Evolutionary conservation across 1,139 yeast genomes (phyloP).

Genomic region (Sugiyamaella neomexicana): DNA sequence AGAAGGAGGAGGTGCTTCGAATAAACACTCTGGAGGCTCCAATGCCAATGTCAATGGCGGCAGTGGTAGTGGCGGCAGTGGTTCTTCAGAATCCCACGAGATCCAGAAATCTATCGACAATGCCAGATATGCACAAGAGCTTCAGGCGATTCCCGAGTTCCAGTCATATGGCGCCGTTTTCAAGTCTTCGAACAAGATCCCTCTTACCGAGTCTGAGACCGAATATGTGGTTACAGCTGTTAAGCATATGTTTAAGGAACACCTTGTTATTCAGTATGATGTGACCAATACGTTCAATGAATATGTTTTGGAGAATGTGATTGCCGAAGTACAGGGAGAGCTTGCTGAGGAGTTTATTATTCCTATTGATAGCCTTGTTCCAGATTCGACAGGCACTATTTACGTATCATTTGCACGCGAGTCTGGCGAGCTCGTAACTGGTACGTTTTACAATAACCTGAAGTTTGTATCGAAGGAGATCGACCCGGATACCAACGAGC

Average conservation of each 20-base stretch:
- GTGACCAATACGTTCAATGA: slow-evolving; percentile 83
- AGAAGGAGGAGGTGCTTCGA: slow-evolving; percentile 13
- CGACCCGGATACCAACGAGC: slow-evolving; percentile 67
- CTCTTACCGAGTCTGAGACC: slow-evolving; percentile 88
- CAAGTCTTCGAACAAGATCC: slow-evolving; percentile 65
- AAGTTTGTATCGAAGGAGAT: slow-evolving; percentile 79
- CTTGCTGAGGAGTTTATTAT: slow-evolving; percentile 71
- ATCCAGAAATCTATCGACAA: slow-evolving; percentile 41
- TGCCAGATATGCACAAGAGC: slow-evolving; percentile 66
- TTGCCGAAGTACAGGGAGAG: slow-evolving; percentile 61
- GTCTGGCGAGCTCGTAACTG: slow-evolving; percentile 44
- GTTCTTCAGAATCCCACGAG: slow-evolving; percentile 43
- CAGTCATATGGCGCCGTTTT: slow-evolving; percentile 69
- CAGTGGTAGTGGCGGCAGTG: slow-evolving; percentile 40
- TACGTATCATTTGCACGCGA: slow-evolving; percentile 77
- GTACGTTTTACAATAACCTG: slow-evolving; percentile 66
- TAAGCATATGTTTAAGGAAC: slow-evolving; percentile 75
- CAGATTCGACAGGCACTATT: slow-evolving; percentile 69
- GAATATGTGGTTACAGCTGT: slow-evolving; percentile 87
- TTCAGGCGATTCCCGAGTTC: slow-evolving; percentile 68
- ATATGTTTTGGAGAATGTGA: slow-evolving; percentile 72
- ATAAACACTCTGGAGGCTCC: neutral
- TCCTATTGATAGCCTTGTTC: slow-evolving; percentile 70
- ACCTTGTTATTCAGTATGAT: slow-evolving; percentile 81
- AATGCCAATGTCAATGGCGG: slow-evolving; percentile 44